Conservation (phyloP, 1,284 basidiomycete species). For the Chondrostereum purpureum region DNA sequence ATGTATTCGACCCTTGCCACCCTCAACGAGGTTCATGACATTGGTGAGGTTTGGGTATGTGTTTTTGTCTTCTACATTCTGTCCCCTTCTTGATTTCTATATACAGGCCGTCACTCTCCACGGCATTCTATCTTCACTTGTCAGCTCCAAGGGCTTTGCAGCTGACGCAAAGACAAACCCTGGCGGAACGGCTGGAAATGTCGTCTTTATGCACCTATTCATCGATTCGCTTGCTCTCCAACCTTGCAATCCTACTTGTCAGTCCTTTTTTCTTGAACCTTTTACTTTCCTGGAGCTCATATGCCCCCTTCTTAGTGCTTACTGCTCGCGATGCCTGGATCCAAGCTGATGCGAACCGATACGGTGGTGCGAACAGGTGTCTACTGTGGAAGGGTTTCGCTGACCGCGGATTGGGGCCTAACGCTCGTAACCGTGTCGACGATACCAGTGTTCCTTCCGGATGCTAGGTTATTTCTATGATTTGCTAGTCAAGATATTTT, state of each 20-base stretch:
- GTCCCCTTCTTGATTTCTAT: not conserved
- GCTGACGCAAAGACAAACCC: conserved; percentile 33
- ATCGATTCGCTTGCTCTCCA: conserved; percentile 43
- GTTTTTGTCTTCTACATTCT: not conserved
- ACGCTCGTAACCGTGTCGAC: conserved; percentile 32
- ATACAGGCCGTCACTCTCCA: conserved; percentile 46
- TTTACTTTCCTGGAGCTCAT: too few relatives aligned
- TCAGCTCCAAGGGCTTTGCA: conserved; percentile 34
- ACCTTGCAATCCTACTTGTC: conserved; percentile 37
- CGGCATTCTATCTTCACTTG: conserved; percentile 44
- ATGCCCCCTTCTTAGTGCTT: conserved; percentile 18
- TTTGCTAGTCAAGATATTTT: too few relatives aligned
- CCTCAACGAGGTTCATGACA: too few relatives aligned
- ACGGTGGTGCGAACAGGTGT: conserved; percentile 40
- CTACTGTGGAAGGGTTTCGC: conserved; percentile 42
- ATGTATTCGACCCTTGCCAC: conserved; percentile 30
- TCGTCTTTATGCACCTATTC: conserved; percentile 42
- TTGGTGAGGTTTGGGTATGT: conserved; percentile 34
- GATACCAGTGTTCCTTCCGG: conserved; percentile 29
- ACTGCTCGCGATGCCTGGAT: conserved; percentile 44
- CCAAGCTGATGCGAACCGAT: conserved; percentile 45
- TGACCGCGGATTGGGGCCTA: conserved; percentile 41
- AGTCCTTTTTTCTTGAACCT: conserved; percentile 12
- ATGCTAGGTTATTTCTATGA: too few relatives aligned
- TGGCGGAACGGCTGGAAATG: conserved; percentile 35